A percentile compares a stretch with the other conserved stretches of the same genome.
Evolutionary conservation across 139 green algal genomes (phyloP).

Genomic region (Coelastrella sp.): DNA sequence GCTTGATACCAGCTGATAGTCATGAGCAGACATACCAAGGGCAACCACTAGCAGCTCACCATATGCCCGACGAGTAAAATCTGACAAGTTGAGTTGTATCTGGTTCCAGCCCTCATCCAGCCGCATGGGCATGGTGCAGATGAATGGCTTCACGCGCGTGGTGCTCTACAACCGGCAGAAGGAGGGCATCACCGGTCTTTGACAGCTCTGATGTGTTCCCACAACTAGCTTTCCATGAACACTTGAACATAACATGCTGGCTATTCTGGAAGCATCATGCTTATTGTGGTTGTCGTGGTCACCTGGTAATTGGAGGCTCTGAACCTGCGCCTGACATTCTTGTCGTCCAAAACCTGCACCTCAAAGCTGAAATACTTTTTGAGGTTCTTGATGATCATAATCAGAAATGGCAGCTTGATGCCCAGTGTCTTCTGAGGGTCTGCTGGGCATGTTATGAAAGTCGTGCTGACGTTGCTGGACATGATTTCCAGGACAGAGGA

Average conservation of each 20-base stretch:
- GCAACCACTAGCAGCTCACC: constrained; percentile 54
- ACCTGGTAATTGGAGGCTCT: constrained; percentile 98
- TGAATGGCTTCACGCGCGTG: constrained; percentile 96
- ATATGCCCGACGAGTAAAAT: constrained; percentile 94
- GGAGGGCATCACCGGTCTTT: no score
- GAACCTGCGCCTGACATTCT: constrained; percentile 97
- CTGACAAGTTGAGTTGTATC: constrained; percentile 95
- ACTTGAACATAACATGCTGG: no score
- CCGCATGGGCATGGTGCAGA: constrained; percentile 98
- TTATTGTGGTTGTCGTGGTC: background rate
- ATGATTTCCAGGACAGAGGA: constrained; percentile 94
- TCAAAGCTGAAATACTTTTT: constrained; percentile 50
- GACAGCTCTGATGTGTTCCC: no score
- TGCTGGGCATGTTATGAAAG: constrained; percentile 93
- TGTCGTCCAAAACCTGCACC: constrained; percentile 98
- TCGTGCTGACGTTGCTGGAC: constrained; percentile 91
- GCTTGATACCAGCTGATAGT: background rate
- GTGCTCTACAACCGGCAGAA: constrained; percentile 73
- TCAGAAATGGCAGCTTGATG: constrained; percentile 98
- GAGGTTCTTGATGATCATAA: constrained; percentile 95
- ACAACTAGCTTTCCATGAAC: no score
- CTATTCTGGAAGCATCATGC: no score
- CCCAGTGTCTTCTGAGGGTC: constrained; percentile 92
- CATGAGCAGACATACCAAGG: background rate
- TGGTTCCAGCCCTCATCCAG: constrained; percentile 98